Conservation (phyloP, 73 alveolate genomes). For the Tetrahymena malaccensis region DNA sequence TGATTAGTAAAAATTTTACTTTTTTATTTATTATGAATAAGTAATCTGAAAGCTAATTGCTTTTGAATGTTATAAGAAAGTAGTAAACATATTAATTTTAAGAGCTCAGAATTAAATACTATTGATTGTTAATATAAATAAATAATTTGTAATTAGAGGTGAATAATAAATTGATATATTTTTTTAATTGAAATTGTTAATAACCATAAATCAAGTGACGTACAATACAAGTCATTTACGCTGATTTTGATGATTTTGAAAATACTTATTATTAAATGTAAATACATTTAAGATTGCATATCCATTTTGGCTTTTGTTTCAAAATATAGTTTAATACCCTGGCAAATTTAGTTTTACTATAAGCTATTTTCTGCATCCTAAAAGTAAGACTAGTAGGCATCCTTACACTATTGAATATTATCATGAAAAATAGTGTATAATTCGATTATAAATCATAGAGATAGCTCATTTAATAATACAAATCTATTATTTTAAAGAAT, state of each 20-base stretch:
- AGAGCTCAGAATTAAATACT: neutral
- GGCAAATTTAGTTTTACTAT: neutral
- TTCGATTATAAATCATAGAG: no score
- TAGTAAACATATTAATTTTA: neutral
- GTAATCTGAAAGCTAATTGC: neutral
- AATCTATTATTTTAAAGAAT: no score
- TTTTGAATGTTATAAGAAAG: neutral
- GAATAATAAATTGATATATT: neutral
- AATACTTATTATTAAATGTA: neutral
- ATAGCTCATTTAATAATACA: no score
- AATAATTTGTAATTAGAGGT: neutral
- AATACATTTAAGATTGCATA: neutral
- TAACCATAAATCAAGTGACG: neutral
- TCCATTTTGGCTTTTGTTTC: neutral
- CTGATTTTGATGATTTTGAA: neutral
- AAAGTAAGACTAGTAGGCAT: no score
- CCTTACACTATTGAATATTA: no score
- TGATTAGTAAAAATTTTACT: neutral
- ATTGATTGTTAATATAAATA: neutral
- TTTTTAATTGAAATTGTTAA: neutral
- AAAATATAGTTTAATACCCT: no score
- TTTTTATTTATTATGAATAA: no score
- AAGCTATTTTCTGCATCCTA: neutral
- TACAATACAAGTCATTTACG: neutral
- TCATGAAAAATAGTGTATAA: no score